Conservation (phyloP, 2,329 filamentous ascomycete genomes). For the Paecilomyces formosus region DNA sequence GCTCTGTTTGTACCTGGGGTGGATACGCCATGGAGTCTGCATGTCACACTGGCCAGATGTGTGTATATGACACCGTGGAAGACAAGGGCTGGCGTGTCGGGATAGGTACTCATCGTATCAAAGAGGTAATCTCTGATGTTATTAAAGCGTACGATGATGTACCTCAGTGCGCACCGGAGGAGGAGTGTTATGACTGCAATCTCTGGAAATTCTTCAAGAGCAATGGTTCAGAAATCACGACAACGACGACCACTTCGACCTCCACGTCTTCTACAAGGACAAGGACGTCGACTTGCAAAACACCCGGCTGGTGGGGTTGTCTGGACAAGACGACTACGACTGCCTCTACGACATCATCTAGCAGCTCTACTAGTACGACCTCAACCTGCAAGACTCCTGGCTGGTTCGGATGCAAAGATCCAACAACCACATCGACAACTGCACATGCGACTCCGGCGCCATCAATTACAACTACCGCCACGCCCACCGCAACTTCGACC, state of each 20-base stretch:
- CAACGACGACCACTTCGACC: constrained; percentile 51
- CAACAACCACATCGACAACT: constrained; percentile 22
- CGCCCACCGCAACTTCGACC: constrained; percentile 21
- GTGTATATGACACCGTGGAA: constrained; percentile 83
- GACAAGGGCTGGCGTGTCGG: constrained; percentile 91
- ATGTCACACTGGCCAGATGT: constrained; percentile 86
- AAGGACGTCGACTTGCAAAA: constrained; percentile 79
- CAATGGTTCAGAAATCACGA: constrained; percentile 73
- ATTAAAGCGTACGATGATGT: constrained; percentile 75
- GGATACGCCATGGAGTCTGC: constrained; percentile 89
- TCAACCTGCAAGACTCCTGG: constrained; percentile 35
- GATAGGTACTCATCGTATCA: constrained; percentile 85
- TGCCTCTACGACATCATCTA: constrained; percentile 22
- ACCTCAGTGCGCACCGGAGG: constrained; percentile 67
- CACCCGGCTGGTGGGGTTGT: constrained; percentile 82
- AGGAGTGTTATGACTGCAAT: constrained; percentile 79
- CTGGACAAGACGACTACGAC: constrained; percentile 43
- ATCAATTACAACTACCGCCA: constrained; percentile 16
- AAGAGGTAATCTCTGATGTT: constrained; percentile 79
- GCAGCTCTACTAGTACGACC: constrained; percentile 24
- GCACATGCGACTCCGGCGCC: constrained; percentile 18
- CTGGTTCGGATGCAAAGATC: constrained; percentile 37
- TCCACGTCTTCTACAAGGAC: constrained; percentile 56
- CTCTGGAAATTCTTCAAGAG: constrained; percentile 94
- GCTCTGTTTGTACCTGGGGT: constrained; percentile 79